Evolutionary conservation across 805 yeast species (phyloP).

Genomic region (Zygotorulaspora chibaensis): DNA sequence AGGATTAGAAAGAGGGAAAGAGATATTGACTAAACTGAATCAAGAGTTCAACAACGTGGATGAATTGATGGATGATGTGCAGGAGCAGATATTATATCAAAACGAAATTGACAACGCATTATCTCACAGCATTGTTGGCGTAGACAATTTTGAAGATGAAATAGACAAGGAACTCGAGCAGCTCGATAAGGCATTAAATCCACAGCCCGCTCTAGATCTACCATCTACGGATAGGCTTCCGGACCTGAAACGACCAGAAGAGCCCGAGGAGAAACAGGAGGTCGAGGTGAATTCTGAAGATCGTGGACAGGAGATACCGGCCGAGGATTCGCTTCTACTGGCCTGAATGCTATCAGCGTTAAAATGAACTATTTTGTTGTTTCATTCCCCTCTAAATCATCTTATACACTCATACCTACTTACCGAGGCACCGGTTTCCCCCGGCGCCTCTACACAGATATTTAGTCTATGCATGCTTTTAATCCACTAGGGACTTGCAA

Average conservation of each 20-base stretch:
- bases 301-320: not conserved
- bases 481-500: not conserved
- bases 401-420: no score
- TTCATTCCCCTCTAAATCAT: not conserved
- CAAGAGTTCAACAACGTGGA: conserved; percentile 79
- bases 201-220: conserved; percentile 22
- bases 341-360: not conserved
- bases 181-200: conserved; percentile 47
- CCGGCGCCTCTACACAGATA: no score
- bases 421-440: no score
- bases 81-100: conserved; percentile 76
- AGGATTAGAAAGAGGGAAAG: conserved; percentile 79
- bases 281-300: not conserved
- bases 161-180: conserved; percentile 59
- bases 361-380: not conserved
- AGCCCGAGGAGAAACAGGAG: not conserved
- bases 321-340: conserved; percentile 1
- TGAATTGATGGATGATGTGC: conserved; percentile 73
- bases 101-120: conserved; percentile 61
- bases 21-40: conserved; percentile 70
- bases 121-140: conserved; percentile 34
- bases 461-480: no score
- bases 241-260: not conserved
- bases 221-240: conserved; percentile 35
- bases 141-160: conserved; percentile 46